Percentiles rank a stretch among this genome's conserved stretches.
These are phyloP conservation scores for Gossypium stocksii DNA, from an alignment of 345 rosid genomes.

Conservation along the genomic window DNA sequence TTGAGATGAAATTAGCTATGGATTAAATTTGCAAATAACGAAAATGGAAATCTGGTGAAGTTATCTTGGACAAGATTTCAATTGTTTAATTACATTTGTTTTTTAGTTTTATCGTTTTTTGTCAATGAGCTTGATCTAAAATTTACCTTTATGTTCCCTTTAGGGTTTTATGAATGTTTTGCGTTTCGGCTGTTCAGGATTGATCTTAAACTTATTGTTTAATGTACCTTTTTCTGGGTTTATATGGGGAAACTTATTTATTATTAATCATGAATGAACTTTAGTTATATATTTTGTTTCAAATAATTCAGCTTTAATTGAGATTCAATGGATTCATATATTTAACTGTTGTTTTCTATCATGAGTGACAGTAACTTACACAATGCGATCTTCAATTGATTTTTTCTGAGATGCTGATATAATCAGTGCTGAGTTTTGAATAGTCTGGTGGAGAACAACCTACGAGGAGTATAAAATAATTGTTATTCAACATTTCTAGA, in stretches of 20 bases:
- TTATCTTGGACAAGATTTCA: background rate
- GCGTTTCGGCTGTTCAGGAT: constrained; percentile 33
- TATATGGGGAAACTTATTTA: background rate
- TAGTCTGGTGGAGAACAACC: too few species aligned
- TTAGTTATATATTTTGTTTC: background rate
- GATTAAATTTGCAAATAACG: background rate
- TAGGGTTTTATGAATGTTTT: background rate
- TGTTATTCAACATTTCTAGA: background rate
- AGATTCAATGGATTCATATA: too few species aligned
- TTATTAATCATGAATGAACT: background rate
- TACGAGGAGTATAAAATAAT: background rate
- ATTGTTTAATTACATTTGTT: background rate
- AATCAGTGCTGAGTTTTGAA: too few species aligned
- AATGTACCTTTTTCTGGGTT: background rate
- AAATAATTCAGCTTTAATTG: background rate
- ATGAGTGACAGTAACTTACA: too few species aligned
- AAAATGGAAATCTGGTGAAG: background rate
- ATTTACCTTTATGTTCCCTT: background rate
- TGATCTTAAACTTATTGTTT: constrained; percentile 23
- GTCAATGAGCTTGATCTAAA: background rate
- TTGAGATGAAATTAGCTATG: background rate
- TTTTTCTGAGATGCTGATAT: too few species aligned
- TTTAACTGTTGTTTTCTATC: too few species aligned
- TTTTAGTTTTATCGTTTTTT: background rate
- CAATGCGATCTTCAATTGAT: too few species aligned